Base-by-base conservation (phyloP, 1,284 basidiomycete species). In the Ceratobasidium papillatum region DNA sequence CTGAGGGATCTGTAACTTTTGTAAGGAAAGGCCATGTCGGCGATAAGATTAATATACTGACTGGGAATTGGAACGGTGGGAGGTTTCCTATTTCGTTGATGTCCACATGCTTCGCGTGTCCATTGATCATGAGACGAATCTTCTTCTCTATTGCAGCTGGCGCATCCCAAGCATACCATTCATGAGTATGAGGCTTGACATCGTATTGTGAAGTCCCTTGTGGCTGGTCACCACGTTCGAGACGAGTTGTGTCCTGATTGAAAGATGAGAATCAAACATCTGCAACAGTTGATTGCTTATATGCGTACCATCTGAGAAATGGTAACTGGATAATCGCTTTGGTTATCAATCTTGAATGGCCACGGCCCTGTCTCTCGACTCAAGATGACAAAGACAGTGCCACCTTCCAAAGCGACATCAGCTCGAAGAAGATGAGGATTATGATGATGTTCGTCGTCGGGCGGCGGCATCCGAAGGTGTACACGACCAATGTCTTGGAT, bases 21-120 rank as follows among this genome's bases (percentile, higher is more conserved):
- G 68, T 47, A 59, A 32, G 49, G n/a, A 12, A 36, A n/a, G 52
- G 59, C 38, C 27, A 25, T 52, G 47, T 38, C 1, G 51, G 34
- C 41, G 17, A 11, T 22, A 71, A 8, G 32, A 17, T 19, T 65
- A 43, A 43, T 25, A 12, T 19, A 82, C 86, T 77, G 79, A 92
- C 92, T 61, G 85, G 84, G 81, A 99, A 93, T 81, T 89, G 94
- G 85, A 98, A 96, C 0, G 98, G 98, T 14, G 95, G 84, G 47
- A 98, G 87, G 76, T 94, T 90, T 61, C 98, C 98, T 56, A 99
- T 99, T 82, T 99, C 98, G 89, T 98, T 92, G 75, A 98, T 91
- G 80, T 99, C 98, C 71, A 99, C 86, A 30, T 88, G 84, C 49
- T 94, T 88, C n/a, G 89, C 88, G 58, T 88, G 84, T 19, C 87